Conservation (phyloP, 1,284 basidiomycete species). For the Trichosporon sp. region DNA sequence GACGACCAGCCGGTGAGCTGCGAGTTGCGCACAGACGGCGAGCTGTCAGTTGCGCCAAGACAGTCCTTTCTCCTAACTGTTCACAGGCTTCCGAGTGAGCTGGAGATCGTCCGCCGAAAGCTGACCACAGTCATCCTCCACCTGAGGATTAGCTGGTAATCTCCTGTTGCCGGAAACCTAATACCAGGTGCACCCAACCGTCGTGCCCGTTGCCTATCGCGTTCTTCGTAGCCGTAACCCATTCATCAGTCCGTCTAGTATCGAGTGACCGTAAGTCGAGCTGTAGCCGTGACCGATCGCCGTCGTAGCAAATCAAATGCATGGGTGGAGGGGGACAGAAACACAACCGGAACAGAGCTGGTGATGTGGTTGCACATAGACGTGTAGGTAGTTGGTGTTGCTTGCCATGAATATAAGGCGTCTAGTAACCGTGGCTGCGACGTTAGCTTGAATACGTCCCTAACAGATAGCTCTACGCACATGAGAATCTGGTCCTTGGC, state of each 20-base stretch:
- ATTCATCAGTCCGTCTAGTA: not conserved
- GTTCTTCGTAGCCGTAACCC: not conserved
- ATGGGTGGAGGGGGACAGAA: constrained; percentile 20
- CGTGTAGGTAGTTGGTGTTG: constrained; percentile 9
- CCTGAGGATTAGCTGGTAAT: too few species aligned
- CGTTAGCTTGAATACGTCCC: not conserved
- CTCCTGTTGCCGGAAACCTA: not conserved
- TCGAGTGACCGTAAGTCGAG: not conserved
- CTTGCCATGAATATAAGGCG: constrained; percentile 4
- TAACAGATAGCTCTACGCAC: constrained; percentile 36
- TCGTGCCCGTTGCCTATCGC: not conserved
- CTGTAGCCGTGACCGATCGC: not conserved
- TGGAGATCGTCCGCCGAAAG: too few species aligned
- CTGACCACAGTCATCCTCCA: too few species aligned
- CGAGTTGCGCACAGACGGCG: too few species aligned
- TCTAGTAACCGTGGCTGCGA: constrained; percentile 31
- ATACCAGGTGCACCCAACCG: not conserved
- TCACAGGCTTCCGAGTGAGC: too few species aligned
- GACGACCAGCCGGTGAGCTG: too few species aligned
- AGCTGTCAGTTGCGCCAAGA: too few species aligned
- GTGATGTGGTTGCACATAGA: constrained; percentile 17
- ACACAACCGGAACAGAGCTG: constrained; percentile 16
- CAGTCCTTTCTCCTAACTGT: too few species aligned
- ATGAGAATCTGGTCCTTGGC: constrained; percentile 58
- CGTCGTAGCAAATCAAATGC: constrained; percentile 17